phyloP scores from a whole-genome alignment of 2,329 filamentous ascomycete species.

The Diaporthe sp. region DNA sequence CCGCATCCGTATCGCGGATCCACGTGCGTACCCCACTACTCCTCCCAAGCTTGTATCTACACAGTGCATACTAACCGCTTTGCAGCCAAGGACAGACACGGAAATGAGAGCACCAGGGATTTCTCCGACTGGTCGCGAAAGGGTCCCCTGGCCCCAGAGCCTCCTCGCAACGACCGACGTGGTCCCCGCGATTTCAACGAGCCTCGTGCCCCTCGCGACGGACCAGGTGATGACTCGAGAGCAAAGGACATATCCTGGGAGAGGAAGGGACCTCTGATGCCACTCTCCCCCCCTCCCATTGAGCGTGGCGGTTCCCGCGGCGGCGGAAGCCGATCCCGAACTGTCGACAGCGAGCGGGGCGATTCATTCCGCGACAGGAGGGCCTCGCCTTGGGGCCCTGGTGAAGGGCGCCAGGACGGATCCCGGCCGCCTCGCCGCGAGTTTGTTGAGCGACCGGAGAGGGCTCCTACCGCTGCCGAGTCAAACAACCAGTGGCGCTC shows the following conservation, averaged over 20 bases:
- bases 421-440: slow-evolving; percentile 85
- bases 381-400: slow-evolving; percentile 77
- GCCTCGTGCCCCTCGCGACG: slow-evolving; percentile 41
- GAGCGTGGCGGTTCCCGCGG: slow-evolving; percentile 66
- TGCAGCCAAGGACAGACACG: slow-evolving; percentile 85
- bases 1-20: slow-evolving; percentile 95
- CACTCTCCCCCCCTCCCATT: slow-evolving; percentile 66
- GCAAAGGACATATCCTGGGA: slow-evolving; percentile 80
- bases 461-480: slow-evolving; percentile 88
- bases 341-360: slow-evolving; percentile 68
- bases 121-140: slow-evolving; percentile 91
- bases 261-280: slow-evolving; percentile 90
- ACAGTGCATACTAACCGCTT: slow-evolving; percentile 52
- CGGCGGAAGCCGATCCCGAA: slow-evolving; percentile 63
- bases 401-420: slow-evolving; percentile 78
- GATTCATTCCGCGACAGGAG: slow-evolving; percentile 72
- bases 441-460: slow-evolving; percentile 75
- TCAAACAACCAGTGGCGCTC: slow-evolving; percentile 93
- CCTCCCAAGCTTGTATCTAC: not conserved
- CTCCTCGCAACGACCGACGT: slow-evolving; percentile 61
- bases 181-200: slow-evolving; percentile 70
- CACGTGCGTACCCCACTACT: slow-evolving; percentile 77
- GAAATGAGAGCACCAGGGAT: slow-evolving; percentile 79
- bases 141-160: slow-evolving; percentile 72
- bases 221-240: slow-evolving; percentile 38